Conservation (phyloP, 164 flowering plant genomes). For the Stephania japonica region DNA sequence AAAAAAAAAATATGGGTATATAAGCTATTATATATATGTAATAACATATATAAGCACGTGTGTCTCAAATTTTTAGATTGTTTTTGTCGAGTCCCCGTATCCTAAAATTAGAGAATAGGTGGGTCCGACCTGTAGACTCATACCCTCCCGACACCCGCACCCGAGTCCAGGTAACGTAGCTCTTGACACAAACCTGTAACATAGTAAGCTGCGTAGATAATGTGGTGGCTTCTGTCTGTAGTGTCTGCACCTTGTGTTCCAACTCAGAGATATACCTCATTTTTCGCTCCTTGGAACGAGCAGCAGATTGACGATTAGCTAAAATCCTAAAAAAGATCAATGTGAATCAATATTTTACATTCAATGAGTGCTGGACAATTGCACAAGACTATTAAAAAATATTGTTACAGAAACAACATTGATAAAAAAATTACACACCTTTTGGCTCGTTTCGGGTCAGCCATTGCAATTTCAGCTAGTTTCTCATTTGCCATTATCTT, state of each 20-base stretch:
- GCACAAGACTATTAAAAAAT: background rate
- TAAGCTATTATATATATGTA: too few species aligned
- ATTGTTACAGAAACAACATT: background rate
- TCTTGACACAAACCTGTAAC: slow-evolving; percentile 52
- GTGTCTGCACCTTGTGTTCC: slow-evolving; percentile 84
- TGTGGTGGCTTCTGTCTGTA: slow-evolving; percentile 84
- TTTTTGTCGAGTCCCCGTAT: too few species aligned
- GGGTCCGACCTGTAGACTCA: too few species aligned
- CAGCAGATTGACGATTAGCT: slow-evolving; percentile 91
- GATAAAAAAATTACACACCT: slow-evolving; percentile 32
- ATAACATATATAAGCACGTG: too few species aligned
- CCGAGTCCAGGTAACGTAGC: too few species aligned
- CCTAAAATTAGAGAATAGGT: too few species aligned
- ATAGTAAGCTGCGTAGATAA: slow-evolving; percentile 75
- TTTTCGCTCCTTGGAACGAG: slow-evolving; percentile 84
- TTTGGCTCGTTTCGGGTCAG: slow-evolving; percentile 70
- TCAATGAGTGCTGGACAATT: too few species aligned
- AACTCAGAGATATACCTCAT: slow-evolving; percentile 77
- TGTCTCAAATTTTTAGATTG: too few species aligned
- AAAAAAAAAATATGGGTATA: too few species aligned
- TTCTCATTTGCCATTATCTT: slow-evolving; percentile 61
- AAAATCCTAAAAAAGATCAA: slow-evolving; percentile 45
- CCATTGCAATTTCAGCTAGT: slow-evolving; percentile 52
- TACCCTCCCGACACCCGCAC: too few species aligned
- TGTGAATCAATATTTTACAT: too few species aligned